phyloP scores from a whole-genome alignment of 2,329 filamentous ascomycete species.

The Xylariomycetidae sp. region DNA sequence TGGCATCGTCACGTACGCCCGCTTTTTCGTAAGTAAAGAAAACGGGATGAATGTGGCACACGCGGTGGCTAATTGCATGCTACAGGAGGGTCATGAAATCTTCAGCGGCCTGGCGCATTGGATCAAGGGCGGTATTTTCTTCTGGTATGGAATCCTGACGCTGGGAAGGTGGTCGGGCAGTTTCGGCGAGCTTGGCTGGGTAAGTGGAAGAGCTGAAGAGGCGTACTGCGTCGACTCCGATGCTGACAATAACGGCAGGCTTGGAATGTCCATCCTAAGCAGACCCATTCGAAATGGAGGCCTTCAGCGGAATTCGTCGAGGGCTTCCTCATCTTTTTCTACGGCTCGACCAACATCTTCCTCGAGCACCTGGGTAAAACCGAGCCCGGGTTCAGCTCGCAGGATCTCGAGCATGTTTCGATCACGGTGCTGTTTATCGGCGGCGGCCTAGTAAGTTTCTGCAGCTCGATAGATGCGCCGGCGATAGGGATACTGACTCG shows the following conservation, averaged over 20 bases:
- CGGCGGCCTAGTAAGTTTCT: constrained; percentile 66
- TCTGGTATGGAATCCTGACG: constrained; percentile 84
- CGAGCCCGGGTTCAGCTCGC: constrained; percentile 61
- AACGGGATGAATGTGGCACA: neutral
- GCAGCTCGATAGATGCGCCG: neutral
- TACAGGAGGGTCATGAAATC: constrained; percentile 58
- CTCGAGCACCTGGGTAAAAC: constrained; percentile 77
- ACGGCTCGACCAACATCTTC: constrained; percentile 86
- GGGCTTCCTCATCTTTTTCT: constrained; percentile 83
- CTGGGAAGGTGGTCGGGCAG: constrained; percentile 85
- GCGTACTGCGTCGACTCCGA: neutral
- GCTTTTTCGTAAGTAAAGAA: constrained; percentile 67
- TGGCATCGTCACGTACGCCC: constrained; percentile 70
- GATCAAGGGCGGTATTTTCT: constrained; percentile 91
- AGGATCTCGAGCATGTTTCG: constrained; percentile 85
- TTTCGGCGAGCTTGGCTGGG: constrained; percentile 86
- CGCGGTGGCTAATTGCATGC: constrained; percentile 9
- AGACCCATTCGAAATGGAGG: constrained; percentile 53
- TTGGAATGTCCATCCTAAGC: constrained; percentile 76
- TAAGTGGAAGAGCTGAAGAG: constrained; percentile 25
- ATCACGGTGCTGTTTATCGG: constrained; percentile 94
- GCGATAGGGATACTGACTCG: constrained; percentile 3
- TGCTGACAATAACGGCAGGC: constrained; percentile 39
- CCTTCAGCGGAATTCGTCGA: constrained; percentile 86
- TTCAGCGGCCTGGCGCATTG: constrained; percentile 89